Conservation (phyloP, 176 grass and related monocot species). For the Oryza longistaminata region DNA sequence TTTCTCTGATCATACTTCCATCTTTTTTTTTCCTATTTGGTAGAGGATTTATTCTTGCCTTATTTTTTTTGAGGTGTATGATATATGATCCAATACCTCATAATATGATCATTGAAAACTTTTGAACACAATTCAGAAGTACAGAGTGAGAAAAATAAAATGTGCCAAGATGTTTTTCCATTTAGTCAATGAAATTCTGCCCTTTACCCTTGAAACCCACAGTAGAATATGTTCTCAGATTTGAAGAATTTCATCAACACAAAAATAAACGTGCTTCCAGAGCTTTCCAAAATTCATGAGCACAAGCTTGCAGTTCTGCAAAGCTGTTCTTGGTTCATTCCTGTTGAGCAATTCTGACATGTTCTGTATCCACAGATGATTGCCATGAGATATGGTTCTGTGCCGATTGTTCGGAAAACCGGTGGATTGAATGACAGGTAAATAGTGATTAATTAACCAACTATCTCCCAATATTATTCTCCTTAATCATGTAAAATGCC, state of each 20-base stretch:
- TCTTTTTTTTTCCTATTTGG: background rate
- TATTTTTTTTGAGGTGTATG: background rate
- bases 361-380: conserved; percentile 68
- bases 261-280: background rate
- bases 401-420: conserved; percentile 89
- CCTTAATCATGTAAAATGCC: conserved; percentile 14
- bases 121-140: background rate
- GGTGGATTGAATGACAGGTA: conserved; percentile 98
- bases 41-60: background rate
- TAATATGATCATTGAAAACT: background rate
- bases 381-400: conserved; percentile 95
- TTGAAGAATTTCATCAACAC: background rate
- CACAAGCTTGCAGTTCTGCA: background rate
- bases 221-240: background rate
- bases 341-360: background rate
- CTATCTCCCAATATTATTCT: background rate
- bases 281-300: background rate
- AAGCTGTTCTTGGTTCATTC: background rate
- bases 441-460: background rate
- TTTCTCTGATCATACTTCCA: background rate
- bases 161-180: background rate
- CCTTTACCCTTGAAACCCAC: background rate
- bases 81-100: background rate
- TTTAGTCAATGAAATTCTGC: background rate
- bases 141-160: background rate